These are phyloP conservation scores for Amanita phalloides DNA, from an alignment of 768 basidiomycete genomes.

Conservation along the genomic window DNA sequence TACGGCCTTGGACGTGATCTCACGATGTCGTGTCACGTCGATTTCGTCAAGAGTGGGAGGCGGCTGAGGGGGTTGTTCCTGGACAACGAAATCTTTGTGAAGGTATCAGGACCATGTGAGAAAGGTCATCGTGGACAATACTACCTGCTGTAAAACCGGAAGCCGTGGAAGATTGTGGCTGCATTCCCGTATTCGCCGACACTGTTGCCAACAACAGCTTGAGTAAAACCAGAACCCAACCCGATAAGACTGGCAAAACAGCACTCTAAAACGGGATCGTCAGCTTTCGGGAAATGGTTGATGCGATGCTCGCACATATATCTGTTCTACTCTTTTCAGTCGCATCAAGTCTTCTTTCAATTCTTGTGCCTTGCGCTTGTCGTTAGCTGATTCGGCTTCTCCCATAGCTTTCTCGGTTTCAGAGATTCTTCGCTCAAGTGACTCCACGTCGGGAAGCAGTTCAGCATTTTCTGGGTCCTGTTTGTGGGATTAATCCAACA, in stretches of 20 bases:
- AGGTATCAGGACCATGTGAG: conserved; percentile 32
- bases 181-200: conserved; percentile 62
- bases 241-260: conserved; percentile 74
- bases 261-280: conserved; percentile 42
- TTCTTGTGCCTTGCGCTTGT: conserved; percentile 55
- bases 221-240: conserved; percentile 87
- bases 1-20: conserved; percentile 95
- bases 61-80: conserved; percentile 50
- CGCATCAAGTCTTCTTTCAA: conserved; percentile 76
- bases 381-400: conserved; percentile 36
- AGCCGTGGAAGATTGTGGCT: conserved; percentile 59
- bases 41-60: conserved; percentile 83
- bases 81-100: conserved; percentile 24
- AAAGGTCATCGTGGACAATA: conserved; percentile 22
- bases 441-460: conserved; percentile 59
- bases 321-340: conserved; percentile 80
- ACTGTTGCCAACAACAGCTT: conserved; percentile 91
- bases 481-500: neutral
- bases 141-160: conserved; percentile 58
- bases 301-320: conserved; percentile 61
- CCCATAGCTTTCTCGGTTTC: conserved; percentile 45
- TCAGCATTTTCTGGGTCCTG: conserved; percentile 55
- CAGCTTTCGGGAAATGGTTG: neutral
- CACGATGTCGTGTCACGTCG: conserved; percentile 89
- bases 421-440: conserved; percentile 65